Base-by-base conservation (phyloP, 495 filamentous ascomycete genomes). In the Clavariopsis aquatica region DNA sequence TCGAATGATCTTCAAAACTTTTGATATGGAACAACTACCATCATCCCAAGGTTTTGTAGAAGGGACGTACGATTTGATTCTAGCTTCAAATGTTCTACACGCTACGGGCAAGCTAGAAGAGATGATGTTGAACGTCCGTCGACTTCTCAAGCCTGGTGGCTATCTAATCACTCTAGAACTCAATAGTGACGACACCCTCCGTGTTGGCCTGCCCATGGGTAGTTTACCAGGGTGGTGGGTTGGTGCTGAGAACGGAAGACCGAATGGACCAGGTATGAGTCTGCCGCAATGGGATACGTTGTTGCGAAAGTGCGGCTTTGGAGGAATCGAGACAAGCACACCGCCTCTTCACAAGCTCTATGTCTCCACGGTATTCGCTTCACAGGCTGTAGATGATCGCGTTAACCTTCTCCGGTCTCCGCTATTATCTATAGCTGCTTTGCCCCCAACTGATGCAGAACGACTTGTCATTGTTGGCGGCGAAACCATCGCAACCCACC, bases 1-100 rank as follows among this genome's bases (percentile, higher is more conserved):
- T 26, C 41, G 73, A 43, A 80, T 87, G 45, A 71, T 78, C 0
- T 69, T 65, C 34, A 47, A 20, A 4, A 29, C 15, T 8, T 41
- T 69, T 1, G 60, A 69, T 31, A 29, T 52, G 19, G 55, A 60
- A 29, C 31, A 28, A 49, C 15, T 26, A 10, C 43, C 49, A 4
- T 13, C 27, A 1, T n/a, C 29, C 0, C 66, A 69, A 38, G 66
- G 62, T 9, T 65, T 54, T 23, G 17, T 36, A 3, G 31, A 43
- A 15, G 8, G 26, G 8, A 62, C 65, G 0, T 69, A 64, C 29
- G 66, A 69, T 31, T 29, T 69, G 10, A 23, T 69, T 36, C 26
- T 69, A 24, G 60, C 61, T 1, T 55, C 36, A 31, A 26, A 54
- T n/a, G 66, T 69, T 1, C 34, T 69, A 8, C 61, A 65, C 22